Evolutionary conservation across 2,329 filamentous ascomycete genomes (phyloP), one percentile per base, ranked within the genome.

Genomic region (Trichoderma pleuroti): DNA sequence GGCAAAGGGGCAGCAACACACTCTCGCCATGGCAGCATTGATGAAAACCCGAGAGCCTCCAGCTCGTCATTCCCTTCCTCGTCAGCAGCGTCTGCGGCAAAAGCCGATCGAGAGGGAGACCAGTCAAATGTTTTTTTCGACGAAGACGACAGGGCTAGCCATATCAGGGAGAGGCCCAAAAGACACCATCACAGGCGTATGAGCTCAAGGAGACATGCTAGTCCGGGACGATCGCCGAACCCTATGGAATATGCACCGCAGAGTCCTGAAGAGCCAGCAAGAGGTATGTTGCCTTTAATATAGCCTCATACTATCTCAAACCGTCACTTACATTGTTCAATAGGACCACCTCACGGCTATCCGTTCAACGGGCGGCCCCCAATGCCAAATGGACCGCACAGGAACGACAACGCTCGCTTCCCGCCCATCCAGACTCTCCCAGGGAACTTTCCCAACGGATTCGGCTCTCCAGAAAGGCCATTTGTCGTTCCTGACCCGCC

Each of bases 161-260:
- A 49, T 18, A 68, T 16, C 52, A 70, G 52, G 14, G 70, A 72
- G 18, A 68, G 28, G 24, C 10, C 32, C 5, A 54, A 21, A 42
- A 61, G 24, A 30, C 2, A 21, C 54, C 42, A 52, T 28, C 39
- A 59, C 26, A 61, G 56, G 57, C 71, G 34, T 26, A 46, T 39
- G 54, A 73, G 60, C 52, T 68, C 46, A 54, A 71, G n/a, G 57
- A 71, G 62, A 21, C 73, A 49, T 46, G 64, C 65, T 7, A 68
- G 70, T 42, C 70, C 70, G 4, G 32, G 57, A 3, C 72, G 71
- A 24, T 73, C 72, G 26, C 72, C 72, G 3, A 74, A 72, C 59
- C 73, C 72, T 5, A 61, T 76, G 65, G 73, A 71, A 11, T 57
- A 59, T 28, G 30, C 30, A 11, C 28, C 26, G 7, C 56, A 67